These are phyloP conservation scores for Hypoxylon fuscum DNA, from an alignment of 495 filamentous ascomycete species.

Conservation along the genomic window DNA sequence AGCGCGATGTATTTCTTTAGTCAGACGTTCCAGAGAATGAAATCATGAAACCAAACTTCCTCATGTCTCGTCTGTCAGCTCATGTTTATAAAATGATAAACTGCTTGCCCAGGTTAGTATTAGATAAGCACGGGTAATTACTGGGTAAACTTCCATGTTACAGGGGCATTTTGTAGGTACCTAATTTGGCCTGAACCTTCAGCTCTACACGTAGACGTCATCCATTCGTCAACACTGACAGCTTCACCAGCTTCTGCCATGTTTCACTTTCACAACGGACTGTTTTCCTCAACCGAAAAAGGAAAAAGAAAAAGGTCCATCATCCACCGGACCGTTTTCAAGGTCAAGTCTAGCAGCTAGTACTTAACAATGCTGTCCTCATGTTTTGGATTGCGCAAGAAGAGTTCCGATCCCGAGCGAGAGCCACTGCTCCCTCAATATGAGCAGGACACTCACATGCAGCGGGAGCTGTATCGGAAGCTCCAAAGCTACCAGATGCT, in stretches of 20 bases:
- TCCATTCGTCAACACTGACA: conserved; percentile 31
- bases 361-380: conserved; percentile 47
- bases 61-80: no score
- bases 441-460: conserved; percentile 80
- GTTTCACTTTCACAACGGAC: conserved; percentile 1
- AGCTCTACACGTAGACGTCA: conserved; percentile 35
- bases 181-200: no score
- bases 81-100: no score
- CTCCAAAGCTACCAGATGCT: conserved; percentile 93
- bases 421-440: conserved; percentile 87
- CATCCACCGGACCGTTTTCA: conserved; percentile 15
- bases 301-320: conserved; percentile 5
- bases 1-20: not conserved
- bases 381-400: conserved; percentile 51
- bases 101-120: no score
- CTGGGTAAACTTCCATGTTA: no score
- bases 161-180: no score
- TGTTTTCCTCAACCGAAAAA: conserved; percentile 1
- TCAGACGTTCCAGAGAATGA: no score
- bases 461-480: conserved; percentile 82
- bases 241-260: conserved; percentile 19
- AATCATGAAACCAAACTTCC: no score
- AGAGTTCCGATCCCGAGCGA: conserved; percentile 57
- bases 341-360: conserved; percentile 11
- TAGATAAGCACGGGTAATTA: no score